These are phyloP conservation scores for Talaromyces marneffei DNA, from an alignment of 2,329 filamentous ascomycete species.

Conservation along the genomic window DNA sequence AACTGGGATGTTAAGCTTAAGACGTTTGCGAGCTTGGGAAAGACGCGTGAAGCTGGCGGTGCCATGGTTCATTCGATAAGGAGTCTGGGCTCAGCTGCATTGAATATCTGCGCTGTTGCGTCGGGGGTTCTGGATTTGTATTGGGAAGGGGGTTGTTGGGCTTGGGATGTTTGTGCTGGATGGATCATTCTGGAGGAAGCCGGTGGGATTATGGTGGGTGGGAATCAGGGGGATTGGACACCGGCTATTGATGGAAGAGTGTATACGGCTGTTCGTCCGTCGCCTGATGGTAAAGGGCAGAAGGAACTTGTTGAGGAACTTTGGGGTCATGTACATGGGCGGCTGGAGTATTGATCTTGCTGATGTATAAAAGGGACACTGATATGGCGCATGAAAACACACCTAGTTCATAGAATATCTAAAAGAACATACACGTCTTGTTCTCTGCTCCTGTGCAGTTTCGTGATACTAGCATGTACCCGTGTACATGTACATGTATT, in stretches of 20 bases:
- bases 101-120: conserved; percentile 57
- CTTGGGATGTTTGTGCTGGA: conserved; percentile 61
- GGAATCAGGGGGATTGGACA: conserved; percentile 54
- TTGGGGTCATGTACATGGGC: conserved; percentile 36
- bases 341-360: conserved; percentile 30
- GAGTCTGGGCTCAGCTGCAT: conserved; percentile 53
- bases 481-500: not conserved
- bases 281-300: conserved; percentile 29
- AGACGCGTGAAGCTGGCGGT: conserved; percentile 49
- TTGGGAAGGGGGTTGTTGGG: conserved; percentile 62
- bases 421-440: not conserved
- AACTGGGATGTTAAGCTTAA: conserved; percentile 54
- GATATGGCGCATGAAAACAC: not conserved
- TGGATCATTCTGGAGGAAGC: conserved; percentile 58
- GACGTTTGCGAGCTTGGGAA: conserved; percentile 47
- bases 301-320: conserved; percentile 39
- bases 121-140: conserved; percentile 55
- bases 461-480: not conserved
- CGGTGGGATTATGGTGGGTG: conserved; percentile 55
- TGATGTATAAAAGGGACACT: not conserved
- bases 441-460: not conserved
- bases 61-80: conserved; percentile 58
- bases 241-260: conserved; percentile 51
- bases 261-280: conserved; percentile 42
- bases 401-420: not conserved